These are phyloP conservation scores for Scedosporium boydii DNA, from an alignment of 2,329 filamentous ascomycete genomes.

Conservation along the genomic window DNA sequence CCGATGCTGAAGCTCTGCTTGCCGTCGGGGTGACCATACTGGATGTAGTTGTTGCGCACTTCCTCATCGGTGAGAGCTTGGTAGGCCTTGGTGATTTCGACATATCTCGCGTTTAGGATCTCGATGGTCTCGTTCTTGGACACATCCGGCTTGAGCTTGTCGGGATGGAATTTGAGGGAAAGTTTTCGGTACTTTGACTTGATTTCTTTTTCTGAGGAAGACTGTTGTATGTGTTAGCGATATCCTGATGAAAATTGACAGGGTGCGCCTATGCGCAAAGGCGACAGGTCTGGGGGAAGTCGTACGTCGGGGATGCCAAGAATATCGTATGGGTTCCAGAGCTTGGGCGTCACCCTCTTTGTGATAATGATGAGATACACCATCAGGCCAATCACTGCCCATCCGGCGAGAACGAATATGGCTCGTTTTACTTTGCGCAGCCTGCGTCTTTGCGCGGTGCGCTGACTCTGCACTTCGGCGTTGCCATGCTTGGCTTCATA, in stretches of 20 bases:
- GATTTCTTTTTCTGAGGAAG: constrained; percentile 79
- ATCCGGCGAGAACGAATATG: constrained; percentile 65
- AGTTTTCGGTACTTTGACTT: constrained; percentile 84
- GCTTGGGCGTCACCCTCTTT: constrained; percentile 58
- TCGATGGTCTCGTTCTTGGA: constrained; percentile 85
- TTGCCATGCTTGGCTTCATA: constrained; percentile 77
- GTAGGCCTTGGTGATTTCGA: constrained; percentile 95
- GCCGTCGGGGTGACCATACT: constrained; percentile 93
- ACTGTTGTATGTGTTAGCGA: constrained; percentile 35
- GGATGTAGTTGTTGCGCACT: constrained; percentile 89
- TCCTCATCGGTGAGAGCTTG: constrained; percentile 97
- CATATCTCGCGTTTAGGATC: constrained; percentile 75
- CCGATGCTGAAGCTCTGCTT: constrained; percentile 98
- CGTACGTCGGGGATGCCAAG: constrained; percentile 72
- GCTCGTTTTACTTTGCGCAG: constrained; percentile 82
- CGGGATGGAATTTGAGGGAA: constrained; percentile 80
- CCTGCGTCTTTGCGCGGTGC: constrained; percentile 79
- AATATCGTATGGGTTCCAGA: constrained; percentile 97
- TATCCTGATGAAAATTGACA: neutral
- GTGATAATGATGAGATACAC: constrained; percentile 81
- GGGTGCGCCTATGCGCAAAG: neutral
- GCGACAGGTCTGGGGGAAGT: neutral
- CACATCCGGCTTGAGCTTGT: constrained; percentile 78
- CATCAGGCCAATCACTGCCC: constrained; percentile 81
- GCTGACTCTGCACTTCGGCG: constrained; percentile 65